phyloP scores from a whole-genome alignment of 1,139 yeast species.

The Yamadazyma sp. region DNA sequence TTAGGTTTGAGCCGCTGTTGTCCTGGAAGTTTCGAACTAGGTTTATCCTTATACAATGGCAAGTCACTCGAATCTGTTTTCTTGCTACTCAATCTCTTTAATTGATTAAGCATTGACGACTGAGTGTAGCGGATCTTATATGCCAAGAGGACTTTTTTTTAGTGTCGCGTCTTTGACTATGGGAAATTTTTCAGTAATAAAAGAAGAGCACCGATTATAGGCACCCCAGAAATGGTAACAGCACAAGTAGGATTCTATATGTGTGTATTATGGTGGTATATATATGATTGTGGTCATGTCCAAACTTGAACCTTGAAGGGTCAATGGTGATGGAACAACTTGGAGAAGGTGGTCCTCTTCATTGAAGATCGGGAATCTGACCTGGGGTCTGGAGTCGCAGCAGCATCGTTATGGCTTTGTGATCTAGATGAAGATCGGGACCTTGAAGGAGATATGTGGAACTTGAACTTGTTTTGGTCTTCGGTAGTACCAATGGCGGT shows the following conservation, averaged over 20 bases:
- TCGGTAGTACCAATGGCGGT: constrained; percentile 1
- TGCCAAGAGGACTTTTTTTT: background rate
- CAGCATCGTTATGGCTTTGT: background rate
- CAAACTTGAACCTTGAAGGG: background rate
- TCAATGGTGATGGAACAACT: constrained; percentile 10
- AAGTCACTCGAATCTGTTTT: constrained; percentile 12
- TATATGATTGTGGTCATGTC: background rate
- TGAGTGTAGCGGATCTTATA: too few species aligned
- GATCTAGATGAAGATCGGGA: constrained; percentile 14
- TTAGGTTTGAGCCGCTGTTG: constrained; percentile 17
- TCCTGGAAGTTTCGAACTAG: constrained; percentile 16
- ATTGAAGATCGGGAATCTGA: constrained; percentile 9
- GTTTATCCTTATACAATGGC: constrained; percentile 36
- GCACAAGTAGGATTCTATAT: too few species aligned
- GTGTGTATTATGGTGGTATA: too few species aligned
- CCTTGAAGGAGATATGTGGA: constrained; percentile 13
- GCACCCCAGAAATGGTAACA: too few species aligned
- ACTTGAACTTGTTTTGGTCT: constrained; percentile 6
- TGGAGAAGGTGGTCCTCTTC: constrained; percentile 7
- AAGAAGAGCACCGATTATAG: too few species aligned
- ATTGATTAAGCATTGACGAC: constrained; percentile 1
- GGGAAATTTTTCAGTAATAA: too few species aligned
- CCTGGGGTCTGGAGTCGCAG: constrained; percentile 2
- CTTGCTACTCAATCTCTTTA: background rate
- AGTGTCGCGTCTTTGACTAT: background rate